Conservation (phyloP, 371 early-diverging fungal species). For the Fennellomyces sp. region DNA sequence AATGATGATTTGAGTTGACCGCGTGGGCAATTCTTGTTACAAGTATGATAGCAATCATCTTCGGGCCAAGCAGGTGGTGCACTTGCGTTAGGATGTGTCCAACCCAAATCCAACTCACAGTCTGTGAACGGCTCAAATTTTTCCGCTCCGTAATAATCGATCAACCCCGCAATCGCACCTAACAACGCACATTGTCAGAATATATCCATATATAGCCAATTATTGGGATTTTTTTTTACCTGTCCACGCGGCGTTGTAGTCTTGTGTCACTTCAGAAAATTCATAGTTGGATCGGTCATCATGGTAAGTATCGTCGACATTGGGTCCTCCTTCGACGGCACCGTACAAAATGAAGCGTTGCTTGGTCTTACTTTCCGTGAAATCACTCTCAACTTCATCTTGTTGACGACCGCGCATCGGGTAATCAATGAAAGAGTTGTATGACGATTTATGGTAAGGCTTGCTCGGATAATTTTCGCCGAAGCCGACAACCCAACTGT, state of each 20-base stretch:
- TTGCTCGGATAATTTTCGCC: constrained; percentile 53
- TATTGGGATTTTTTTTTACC: constrained; percentile 16
- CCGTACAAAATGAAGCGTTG: constrained; percentile 61
- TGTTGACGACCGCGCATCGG: constrained; percentile 54
- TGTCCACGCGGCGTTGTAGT: constrained; percentile 63
- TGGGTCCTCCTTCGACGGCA: constrained; percentile 59
- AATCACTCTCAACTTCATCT: constrained; percentile 50
- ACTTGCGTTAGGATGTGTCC: constrained; percentile 53
- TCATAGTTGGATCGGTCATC: constrained; percentile 60
- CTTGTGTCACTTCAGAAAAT: constrained; percentile 60
- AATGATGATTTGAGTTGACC: constrained; percentile 47
- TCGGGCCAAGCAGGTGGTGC: constrained; percentile 40
- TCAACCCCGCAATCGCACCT: constrained; percentile 56
- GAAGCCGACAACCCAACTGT: constrained; percentile 61
- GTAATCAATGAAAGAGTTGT: constrained; percentile 60
- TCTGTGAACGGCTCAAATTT: constrained; percentile 55
- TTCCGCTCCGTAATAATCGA: constrained; percentile 49
- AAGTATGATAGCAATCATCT: constrained; percentile 59
- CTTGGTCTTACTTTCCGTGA: constrained; percentile 36
- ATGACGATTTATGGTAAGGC: constrained; percentile 61
- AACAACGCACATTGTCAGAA: too few relatives aligned
- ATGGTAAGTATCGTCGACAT: constrained; percentile 53
- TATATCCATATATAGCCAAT: too few relatives aligned
- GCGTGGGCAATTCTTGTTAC: constrained; percentile 50
- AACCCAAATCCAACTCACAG: constrained; percentile 59